phyloP scores from a whole-genome alignment of 169 alveolate genomes.

The Haemoproteus tartakovskyi region DNA sequence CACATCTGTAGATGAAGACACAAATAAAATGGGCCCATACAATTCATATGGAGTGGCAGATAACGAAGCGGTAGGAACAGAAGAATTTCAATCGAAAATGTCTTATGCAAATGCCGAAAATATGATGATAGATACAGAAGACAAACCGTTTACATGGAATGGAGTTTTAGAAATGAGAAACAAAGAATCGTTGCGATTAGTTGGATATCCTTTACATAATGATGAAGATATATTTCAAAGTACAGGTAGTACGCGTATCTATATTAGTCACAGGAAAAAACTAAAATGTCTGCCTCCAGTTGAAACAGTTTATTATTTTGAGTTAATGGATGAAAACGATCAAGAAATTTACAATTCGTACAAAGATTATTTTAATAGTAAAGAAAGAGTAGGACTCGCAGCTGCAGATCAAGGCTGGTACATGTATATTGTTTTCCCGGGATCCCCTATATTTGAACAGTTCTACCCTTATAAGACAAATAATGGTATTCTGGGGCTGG shows the following conservation, averaged over 20 bases:
- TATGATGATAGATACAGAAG: neutral
- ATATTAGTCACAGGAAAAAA: constrained; percentile 55
- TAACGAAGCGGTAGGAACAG: too few relatives aligned
- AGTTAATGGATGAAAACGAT: constrained; percentile 38
- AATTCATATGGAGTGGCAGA: too few relatives aligned
- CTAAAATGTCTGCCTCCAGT: constrained; percentile 33
- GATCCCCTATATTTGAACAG: constrained; percentile 36
- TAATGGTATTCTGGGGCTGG: constrained; percentile 38
- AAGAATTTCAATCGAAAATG: too few relatives aligned
- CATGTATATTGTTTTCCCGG: constrained; percentile 48
- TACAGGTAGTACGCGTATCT: constrained; percentile 6
- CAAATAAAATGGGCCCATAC: too few relatives aligned
- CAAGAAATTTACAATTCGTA: constrained; percentile 29
- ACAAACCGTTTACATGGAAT: constrained; percentile 27
- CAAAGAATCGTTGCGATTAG: constrained; percentile 20
- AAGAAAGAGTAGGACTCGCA: constrained; percentile 62
- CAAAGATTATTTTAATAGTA: constrained; percentile 56
- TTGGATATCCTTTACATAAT: constrained; percentile 35
- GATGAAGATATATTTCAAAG: constrained; percentile 11
- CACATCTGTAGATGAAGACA: too few relatives aligned
- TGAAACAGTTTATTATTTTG: constrained; percentile 49
- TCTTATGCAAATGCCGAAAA: neutral
- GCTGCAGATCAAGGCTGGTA: constrained; percentile 56
- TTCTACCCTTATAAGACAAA: neutral
- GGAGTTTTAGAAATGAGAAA: constrained; percentile 52